Percentiles rank a stretch among this genome's conserved stretches.
Conservation (phyloP, 2,329 filamentous ascomycete genomes). For the Cytospora piceicola region DNA sequence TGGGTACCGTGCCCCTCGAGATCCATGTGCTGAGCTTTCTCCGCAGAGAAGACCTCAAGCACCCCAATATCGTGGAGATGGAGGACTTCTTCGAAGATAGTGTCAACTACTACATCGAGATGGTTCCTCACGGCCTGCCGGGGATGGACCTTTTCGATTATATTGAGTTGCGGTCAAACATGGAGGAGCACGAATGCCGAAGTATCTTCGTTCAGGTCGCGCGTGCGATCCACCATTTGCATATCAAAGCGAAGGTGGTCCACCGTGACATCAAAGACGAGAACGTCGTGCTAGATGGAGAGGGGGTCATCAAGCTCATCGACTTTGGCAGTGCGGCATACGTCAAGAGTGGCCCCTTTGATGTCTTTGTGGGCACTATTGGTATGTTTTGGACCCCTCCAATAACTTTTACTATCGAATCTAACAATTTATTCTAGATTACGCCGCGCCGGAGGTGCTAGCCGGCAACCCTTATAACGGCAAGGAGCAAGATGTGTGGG, state of each 20-base stretch:
- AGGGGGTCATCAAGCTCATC: slow-evolving; percentile 94
- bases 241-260: slow-evolving; percentile 87
- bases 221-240: slow-evolving; percentile 85
- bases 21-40: slow-evolving; percentile 97
- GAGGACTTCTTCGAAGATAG: slow-evolving; percentile 77
- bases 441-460: slow-evolving; percentile 96
- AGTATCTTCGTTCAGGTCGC: slow-evolving; percentile 96
- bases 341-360: slow-evolving; percentile 97
- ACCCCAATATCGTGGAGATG: slow-evolving; percentile 75
- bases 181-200: slow-evolving; percentile 92
- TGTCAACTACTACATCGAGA: slow-evolving; percentile 97
- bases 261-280: slow-evolving; percentile 99
- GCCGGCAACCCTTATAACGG: slow-evolving; percentile 90
- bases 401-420: background rate
- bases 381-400: slow-evolving; percentile 61
- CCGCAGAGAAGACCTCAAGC: slow-evolving; percentile 69
- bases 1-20: slow-evolving; percentile 94
- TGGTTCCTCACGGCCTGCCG: slow-evolving; percentile 90
- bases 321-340: slow-evolving; percentile 98
- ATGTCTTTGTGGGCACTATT: slow-evolving; percentile 98
- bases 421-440: slow-evolving; percentile 63
- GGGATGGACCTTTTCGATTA: slow-evolving; percentile 99
- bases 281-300: slow-evolving; percentile 93
- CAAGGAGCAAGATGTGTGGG: slow-evolving; percentile 98
- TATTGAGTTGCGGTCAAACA: slow-evolving; percentile 92